phyloP scores from a whole-genome alignment of 2,329 filamentous ascomycete species.

The Colletotrichum endophyticum region DNA sequence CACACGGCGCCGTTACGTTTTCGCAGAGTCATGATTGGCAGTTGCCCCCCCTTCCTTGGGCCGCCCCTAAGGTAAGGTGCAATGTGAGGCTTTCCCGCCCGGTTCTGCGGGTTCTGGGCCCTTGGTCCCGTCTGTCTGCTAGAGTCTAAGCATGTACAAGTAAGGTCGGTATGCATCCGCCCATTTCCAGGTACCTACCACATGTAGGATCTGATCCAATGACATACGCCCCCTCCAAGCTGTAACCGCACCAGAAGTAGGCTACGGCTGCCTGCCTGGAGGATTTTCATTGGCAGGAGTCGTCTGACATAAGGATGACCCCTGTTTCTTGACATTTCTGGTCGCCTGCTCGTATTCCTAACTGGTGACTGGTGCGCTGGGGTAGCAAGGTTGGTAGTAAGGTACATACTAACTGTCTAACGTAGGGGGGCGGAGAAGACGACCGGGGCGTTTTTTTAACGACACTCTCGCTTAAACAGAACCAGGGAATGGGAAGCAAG shows the following conservation, averaged over 20 bases:
- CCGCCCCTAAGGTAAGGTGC: neutral
- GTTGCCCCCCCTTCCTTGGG: neutral
- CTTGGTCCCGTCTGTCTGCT: neutral
- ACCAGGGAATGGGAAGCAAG: neutral
- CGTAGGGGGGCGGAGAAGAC: neutral
- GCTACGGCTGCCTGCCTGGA: neutral
- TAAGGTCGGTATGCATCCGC: neutral
- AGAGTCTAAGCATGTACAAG: neutral
- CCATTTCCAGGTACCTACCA: neutral
- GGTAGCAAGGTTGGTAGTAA: neutral
- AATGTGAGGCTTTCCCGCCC: neutral
- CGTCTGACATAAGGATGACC: neutral
- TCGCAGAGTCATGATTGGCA: neutral
- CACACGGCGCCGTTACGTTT: neutral
- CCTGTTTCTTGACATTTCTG: neutral
- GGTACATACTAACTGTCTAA: neutral
- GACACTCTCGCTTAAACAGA: neutral
- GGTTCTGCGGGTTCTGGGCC: neutral
- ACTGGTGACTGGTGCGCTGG: neutral
- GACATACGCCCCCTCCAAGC: neutral
- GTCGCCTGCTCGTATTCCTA: constrained; percentile 3
- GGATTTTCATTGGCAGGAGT: neutral
- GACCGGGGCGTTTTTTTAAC: neutral
- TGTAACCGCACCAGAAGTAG: neutral
- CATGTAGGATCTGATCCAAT: neutral